Evolutionary conservation across 345 rosid genomes (phyloP), one percentile per base, ranked within the genome.

Genomic region (Conringia planisiliqua): DNA sequence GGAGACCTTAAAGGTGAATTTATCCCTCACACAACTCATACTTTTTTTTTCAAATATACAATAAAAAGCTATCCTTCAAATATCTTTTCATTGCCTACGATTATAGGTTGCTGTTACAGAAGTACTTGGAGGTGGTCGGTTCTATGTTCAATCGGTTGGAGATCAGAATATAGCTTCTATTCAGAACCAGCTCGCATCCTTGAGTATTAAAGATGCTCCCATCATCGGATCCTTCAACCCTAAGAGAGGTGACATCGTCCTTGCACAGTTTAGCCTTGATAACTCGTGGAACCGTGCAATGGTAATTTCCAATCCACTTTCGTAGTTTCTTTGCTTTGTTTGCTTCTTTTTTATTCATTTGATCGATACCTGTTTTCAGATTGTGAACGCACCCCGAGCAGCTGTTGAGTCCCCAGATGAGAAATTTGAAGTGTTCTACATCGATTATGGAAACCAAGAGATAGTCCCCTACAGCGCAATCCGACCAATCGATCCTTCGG

Each of bases 211-310:
- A 76, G 97, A 88, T 47, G 82, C 94, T 82, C 97, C 98, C 14
- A 84, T 91, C 12, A 72, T 91, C 40, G 98, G 94, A 56, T 85
- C 97, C 29, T 93, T 93, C 52, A 89, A 82, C 70, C 98, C 98
- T 6, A 91, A 86, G 83, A 93, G 79, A 83, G 97, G 96, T 67
- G 98, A 93, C 55, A 72, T 85, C 57, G 90, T 96, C 54, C 96
- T 96, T 70, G 97, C 99, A 66, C 99, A 90, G 82, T 90, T 88
- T 82, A 92, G 98, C 62, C 87, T 88, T 35, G 99, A 96, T 71
- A 88, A 88, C 71, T 90, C 99, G 44, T 96, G 99, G 99, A 96
- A 96, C 76, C 81, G 99, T 62, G 98, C 99, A 55, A 83, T 92
- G 98, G 99, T 96, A 82, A 80, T 83, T 22, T 46, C 11, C 3